These are phyloP conservation scores for Puya raimondii DNA, from an alignment of 176 grass and related monocot genomes.

Conservation along the genomic window DNA sequence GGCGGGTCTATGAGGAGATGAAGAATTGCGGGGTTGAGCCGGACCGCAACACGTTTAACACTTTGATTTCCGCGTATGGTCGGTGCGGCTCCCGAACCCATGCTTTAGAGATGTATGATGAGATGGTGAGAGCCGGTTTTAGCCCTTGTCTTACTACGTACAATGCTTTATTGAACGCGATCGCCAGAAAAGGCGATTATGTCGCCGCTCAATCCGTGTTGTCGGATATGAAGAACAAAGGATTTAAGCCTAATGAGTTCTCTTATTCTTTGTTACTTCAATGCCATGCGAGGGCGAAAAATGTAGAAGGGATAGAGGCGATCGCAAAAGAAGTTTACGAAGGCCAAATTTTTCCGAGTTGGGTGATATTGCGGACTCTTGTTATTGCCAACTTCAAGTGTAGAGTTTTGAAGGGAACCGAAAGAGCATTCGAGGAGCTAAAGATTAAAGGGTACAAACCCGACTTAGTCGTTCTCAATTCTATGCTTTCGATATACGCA, in stretches of 20 bases:
- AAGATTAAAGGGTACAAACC: slow-evolving; percentile 72
- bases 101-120: slow-evolving; percentile 70
- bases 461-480: slow-evolving; percentile 80
- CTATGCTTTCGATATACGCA: slow-evolving; percentile 74
- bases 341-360: slow-evolving; percentile 61
- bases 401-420: slow-evolving; percentile 32
- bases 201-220: slow-evolving; percentile 39
- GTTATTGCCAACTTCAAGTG: slow-evolving; percentile 83
- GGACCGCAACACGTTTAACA: slow-evolving; percentile 62
- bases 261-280: slow-evolving; percentile 70
- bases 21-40: slow-evolving; percentile 54
- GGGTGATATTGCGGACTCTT: slow-evolving; percentile 72
- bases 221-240: slow-evolving; percentile 55
- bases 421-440: slow-evolving; percentile 64
- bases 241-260: slow-evolving; percentile 67
- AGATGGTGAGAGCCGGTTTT: slow-evolving; percentile 60
- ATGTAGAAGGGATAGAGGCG: slow-evolving; percentile 38
- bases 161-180: slow-evolving; percentile 65
- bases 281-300: slow-evolving; percentile 47
- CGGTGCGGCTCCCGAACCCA: slow-evolving; percentile 50
- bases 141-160: slow-evolving; percentile 64
- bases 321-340: slow-evolving; percentile 65
- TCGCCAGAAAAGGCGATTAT: slow-evolving; percentile 61
- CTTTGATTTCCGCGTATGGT: slow-evolving; percentile 71
- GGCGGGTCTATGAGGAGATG: slow-evolving; percentile 55